These are phyloP conservation scores for Colletotrichum australisinense DNA, from an alignment of 2,329 filamentous ascomycete species.

Conservation along the genomic window DNA sequence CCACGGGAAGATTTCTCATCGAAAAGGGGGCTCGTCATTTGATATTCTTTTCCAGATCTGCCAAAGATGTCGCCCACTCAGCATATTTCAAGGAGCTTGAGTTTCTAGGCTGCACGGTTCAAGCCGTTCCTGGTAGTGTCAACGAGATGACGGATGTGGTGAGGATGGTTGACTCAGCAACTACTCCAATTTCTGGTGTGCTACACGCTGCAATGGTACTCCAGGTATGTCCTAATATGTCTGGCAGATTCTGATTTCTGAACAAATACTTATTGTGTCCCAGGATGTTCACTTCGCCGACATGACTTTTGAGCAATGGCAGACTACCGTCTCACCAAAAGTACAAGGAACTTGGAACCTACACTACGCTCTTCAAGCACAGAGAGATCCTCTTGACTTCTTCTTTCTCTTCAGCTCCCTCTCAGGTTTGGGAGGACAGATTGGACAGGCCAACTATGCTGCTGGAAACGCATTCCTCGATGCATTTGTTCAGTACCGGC, in stretches of 20 bases:
- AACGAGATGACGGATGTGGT: slow-evolving; percentile 42
- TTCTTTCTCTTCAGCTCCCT: slow-evolving; percentile 51
- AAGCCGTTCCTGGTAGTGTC: slow-evolving; percentile 48
- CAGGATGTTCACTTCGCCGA: slow-evolving; percentile 42
- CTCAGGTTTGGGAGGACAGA: slow-evolving; percentile 46
- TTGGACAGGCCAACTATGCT: slow-evolving; percentile 53
- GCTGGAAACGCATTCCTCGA: slow-evolving; percentile 55
- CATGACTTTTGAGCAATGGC: slow-evolving; percentile 53
- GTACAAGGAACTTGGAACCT: slow-evolving; percentile 56
- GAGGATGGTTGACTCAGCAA: slow-evolving; percentile 33
- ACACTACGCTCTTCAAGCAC: slow-evolving; percentile 43
- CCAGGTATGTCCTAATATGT: not conserved
- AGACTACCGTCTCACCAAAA: slow-evolving; percentile 50
- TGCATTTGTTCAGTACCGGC: slow-evolving; percentile 50
- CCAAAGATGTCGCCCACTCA: slow-evolving; percentile 6
- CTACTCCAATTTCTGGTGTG: slow-evolving; percentile 50
- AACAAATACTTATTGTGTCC: not conserved
- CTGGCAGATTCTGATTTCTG: no score
- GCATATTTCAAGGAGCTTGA: slow-evolving; percentile 37
- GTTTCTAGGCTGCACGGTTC: slow-evolving; percentile 40
- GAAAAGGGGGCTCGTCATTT: slow-evolving; percentile 43
- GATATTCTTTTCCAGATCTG: slow-evolving; percentile 43
- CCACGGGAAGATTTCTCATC: slow-evolving; percentile 43
- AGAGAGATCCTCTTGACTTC: slow-evolving; percentile 46
- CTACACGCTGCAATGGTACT: slow-evolving; percentile 54